Percentiles rank a stretch among this genome's conserved stretches.
These are phyloP conservation scores for Cyamopsis tetragonoloba DNA, from an alignment of 306 rosid genomes.

Conservation along the genomic window DNA sequence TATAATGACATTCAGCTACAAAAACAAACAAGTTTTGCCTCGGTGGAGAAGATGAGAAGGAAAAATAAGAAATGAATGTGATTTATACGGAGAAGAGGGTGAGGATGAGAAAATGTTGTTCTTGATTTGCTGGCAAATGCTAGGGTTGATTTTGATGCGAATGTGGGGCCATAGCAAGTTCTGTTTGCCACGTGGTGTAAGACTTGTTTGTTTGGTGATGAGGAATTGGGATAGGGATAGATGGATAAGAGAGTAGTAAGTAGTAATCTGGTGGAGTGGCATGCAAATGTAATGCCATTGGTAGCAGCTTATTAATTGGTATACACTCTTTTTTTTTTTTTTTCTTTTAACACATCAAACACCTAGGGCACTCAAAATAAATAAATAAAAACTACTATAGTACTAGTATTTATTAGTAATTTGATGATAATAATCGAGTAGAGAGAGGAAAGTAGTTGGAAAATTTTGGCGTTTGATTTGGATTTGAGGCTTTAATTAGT, in stretches of 20 bases:
- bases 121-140: constrained; percentile 7
- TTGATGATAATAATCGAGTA: too few species aligned
- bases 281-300: background rate
- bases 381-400: too few species aligned
- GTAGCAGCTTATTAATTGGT: constrained; percentile 12
- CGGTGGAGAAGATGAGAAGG: background rate
- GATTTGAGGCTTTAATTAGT: constrained; percentile 21
- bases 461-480: constrained; percentile 15
- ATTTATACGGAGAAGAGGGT: background rate
- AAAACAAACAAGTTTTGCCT: too few species aligned
- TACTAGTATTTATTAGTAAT: too few species aligned
- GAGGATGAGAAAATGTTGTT: background rate
- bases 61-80: background rate
- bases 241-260: background rate
- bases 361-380: too few species aligned
- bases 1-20: too few species aligned
- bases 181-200: constrained; percentile 34
- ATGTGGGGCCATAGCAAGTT: constrained; percentile 4
- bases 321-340: background rate
- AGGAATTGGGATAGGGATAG: background rate
- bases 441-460: too few species aligned
- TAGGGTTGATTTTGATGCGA: constrained; percentile 23
- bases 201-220: constrained; percentile 9
- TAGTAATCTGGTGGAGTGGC: background rate
- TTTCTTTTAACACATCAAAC: too few species aligned